These are phyloP conservation scores for Vararia minispora DNA, from an alignment of 768 basidiomycete genomes.

Conservation along the genomic window DNA sequence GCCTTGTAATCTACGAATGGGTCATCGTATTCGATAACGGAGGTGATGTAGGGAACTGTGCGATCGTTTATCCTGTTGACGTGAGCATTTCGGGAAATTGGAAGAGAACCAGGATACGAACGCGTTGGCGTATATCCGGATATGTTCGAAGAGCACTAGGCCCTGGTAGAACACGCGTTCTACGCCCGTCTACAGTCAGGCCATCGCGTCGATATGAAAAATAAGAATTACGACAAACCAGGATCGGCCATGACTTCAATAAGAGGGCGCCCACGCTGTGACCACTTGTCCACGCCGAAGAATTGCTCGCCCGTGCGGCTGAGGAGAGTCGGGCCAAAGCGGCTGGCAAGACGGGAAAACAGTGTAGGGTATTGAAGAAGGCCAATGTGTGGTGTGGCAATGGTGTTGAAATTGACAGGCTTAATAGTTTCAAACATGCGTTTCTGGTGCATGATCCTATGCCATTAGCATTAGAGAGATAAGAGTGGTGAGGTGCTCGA, in stretches of 20 bases:
- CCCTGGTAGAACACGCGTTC: slow-evolving; percentile 71
- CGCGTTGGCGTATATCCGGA: slow-evolving; percentile 77
- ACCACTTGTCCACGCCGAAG: slow-evolving; percentile 54
- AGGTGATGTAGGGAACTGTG: slow-evolving; percentile 77
- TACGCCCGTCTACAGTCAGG: slow-evolving; percentile 17
- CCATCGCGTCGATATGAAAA: not conserved
- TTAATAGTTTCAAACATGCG: slow-evolving; percentile 60
- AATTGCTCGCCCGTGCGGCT: slow-evolving; percentile 68
- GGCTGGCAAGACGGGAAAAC: slow-evolving; percentile 38
- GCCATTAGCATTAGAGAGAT: not conserved
- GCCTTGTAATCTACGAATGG: slow-evolving; percentile 44
- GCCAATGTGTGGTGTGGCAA: slow-evolving; percentile 80
- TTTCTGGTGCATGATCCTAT: slow-evolving; percentile 51
- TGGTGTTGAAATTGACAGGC: slow-evolving; percentile 74
- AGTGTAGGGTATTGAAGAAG: slow-evolving; percentile 53
- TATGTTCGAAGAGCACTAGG: slow-evolving; percentile 50
- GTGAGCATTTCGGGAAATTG: not conserved
- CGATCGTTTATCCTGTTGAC: slow-evolving; percentile 48
- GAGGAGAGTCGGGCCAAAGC: slow-evolving; percentile 56
- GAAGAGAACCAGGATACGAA: slow-evolving; percentile 15
- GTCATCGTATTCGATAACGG: slow-evolving; percentile 60
- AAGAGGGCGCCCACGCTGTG: slow-evolving; percentile 50
- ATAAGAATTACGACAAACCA: slow-evolving; percentile 24
- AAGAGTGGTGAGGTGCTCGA: not conserved
- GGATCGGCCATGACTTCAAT: slow-evolving; percentile 77